Base-by-base conservation (phyloP, 257 asterid genomes). In the Cordia subcordata region DNA sequence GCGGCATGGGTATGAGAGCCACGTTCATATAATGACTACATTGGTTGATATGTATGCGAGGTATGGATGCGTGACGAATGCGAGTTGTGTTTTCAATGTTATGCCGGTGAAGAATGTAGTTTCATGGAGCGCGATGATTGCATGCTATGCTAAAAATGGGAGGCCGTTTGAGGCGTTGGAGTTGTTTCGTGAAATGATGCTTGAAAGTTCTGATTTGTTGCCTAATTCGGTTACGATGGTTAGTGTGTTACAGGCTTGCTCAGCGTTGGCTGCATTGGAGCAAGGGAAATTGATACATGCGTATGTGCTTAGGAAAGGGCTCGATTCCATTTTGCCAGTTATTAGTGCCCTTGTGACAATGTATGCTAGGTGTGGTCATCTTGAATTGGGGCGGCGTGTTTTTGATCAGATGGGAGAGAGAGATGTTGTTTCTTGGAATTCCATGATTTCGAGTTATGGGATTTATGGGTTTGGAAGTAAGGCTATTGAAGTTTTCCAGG, bases 191-290 rank as follows among this genome's bases (percentile, higher is more conserved):
- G 78, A 81, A 66, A 78, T 87, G 90, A 76, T 90, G 85, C 75
- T 65, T 22, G 81, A 69, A 70, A 70, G 60, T 52, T 66, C 62
- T 44, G 80, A 68, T 42, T 45, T 80, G 68, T 56, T 83, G 71
- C 98, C 98, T 12, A 88, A 88, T 68, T 91, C 98, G 5, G 94
- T 88, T 61, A 91, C 98, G 13, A 88, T 91, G 95, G 94, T 91
- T 54, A 85, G 95, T 56, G 96, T 85, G 67, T 84, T 91, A 49
- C 98, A 85, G 75, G 95, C 96, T 38, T 87, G 96, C 60, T 91
- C 86, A 12, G 69, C 96, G 0, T 69, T 87, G 52, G 82, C 92
- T 61, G 96, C 96, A 10, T 39, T 91, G 70, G 92, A 85, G 76
- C 94, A 83, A 68, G 98, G 98, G 67, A 91, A 91, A 78, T 61